Evolutionary conservation across 306 rosid genomes (phyloP).

Genomic region (Morella rubra): DNA sequence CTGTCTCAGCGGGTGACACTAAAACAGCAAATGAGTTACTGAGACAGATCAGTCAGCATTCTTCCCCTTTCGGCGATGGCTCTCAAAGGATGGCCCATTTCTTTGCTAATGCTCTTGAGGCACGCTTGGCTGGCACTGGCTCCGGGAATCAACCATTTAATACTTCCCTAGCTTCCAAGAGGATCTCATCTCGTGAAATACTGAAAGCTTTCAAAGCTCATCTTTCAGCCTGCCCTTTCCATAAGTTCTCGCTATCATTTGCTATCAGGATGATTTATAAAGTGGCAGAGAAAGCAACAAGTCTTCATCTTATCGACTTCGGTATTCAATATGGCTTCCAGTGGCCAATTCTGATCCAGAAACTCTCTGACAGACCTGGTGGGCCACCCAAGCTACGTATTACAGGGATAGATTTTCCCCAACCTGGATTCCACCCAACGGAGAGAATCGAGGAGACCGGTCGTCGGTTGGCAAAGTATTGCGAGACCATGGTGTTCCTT

Average conservation of each 20-base stretch:
- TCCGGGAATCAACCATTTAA: conserved; percentile 28
- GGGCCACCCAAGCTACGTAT: conserved; percentile 50
- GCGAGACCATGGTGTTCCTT: conserved; percentile 58
- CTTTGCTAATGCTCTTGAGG: conserved; percentile 62
- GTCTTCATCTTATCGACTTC: conserved; percentile 62
- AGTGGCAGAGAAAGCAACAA: conserved; percentile 38
- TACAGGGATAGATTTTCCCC: conserved; percentile 81
- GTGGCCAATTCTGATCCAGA: conserved; percentile 65
- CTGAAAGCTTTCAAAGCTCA: conserved; percentile 55
- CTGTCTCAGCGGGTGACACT: conserved; percentile 55
- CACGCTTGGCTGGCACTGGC: conserved; percentile 47
- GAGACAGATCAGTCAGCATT: conserved; percentile 57
- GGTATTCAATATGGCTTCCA: conserved; percentile 75
- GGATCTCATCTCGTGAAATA: conserved; percentile 45
- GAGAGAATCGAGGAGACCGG: conserved; percentile 74
- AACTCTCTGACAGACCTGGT: conserved; percentile 42
- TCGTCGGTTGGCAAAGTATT: conserved; percentile 48
- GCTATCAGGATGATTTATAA: conserved; percentile 39
- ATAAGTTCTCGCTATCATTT: conserved; percentile 39
- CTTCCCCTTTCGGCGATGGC: conserved; percentile 65
- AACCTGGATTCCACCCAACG: conserved; percentile 69
- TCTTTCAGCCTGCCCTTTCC: conserved; percentile 55
- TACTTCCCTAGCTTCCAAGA: not conserved
- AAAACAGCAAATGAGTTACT: conserved; percentile 53
- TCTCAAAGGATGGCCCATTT: conserved; percentile 65